Evolutionary conservation across 73 alveolate genomes (phyloP), one percentile per base, ranked within the genome.

Genomic region (Paramecium tetraurelia): DNA sequence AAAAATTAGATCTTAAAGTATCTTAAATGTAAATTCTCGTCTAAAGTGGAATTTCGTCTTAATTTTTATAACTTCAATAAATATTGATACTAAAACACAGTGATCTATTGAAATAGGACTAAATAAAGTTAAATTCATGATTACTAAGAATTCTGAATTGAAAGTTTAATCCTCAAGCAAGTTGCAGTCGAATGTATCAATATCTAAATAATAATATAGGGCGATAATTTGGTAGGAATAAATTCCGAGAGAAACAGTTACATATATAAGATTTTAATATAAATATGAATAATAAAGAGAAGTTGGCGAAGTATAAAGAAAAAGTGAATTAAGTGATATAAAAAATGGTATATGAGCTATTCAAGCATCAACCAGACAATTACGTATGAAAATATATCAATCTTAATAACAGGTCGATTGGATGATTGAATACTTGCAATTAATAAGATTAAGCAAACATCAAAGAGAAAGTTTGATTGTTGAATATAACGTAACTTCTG

Each of bases 291-390:
- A 63, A 33, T 33, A 63, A 63, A 63, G 50, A 27, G 27, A 27
- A 33, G 31, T 63, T 63, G 12, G 50, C 84, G 6, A 35, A 72
- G 36, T 80, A 80, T 48, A 40, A 46, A 41, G 90, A 41, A 14
- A 80, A 80, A 22, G 75, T 80, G 10, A 80, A 80, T 80, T 7
- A 41, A n/a, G 46, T 46, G 9, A 48, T 80, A 10, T n/a, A 80
- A 27, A 46, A 46, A 41, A 41, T 80, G 72, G 57, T 80, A 10
- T 80, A 80, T 80, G 90, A 80, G n/a, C 76, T 80, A 0, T 80
- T 80, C 48, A 80, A 80, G 27, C 76, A 40, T 43, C 18, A 80
- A 48, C 90, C 90, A 22, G 90, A 80, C 20, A 33, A 80, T 80
- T 80, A 80, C 20, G 90, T 80, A 80, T 31, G n/a, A 38, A 22